A percentile compares a stretch with the other conserved stretches of the same genome.
Conservation (phyloP, 2,329 filamentous ascomycete species). For the Tolypocladium inflatum region DNA sequence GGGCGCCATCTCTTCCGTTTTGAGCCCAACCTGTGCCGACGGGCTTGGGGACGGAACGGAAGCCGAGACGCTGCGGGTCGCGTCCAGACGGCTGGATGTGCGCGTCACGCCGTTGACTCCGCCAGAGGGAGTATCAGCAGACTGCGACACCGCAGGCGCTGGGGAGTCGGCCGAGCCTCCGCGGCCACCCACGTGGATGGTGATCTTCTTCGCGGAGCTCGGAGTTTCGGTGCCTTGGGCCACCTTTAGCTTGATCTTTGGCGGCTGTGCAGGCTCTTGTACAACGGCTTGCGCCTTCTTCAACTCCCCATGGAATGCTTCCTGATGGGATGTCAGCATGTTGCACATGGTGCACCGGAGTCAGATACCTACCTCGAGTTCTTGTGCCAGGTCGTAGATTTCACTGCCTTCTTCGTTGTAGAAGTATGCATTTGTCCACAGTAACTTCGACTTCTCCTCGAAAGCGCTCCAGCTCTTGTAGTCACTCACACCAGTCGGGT, state of each 20-base stretch:
- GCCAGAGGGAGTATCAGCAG: conserved; percentile 11
- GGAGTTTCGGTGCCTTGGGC: conserved; percentile 36
- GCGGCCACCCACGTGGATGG: conserved; percentile 57
- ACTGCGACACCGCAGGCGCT: conserved; percentile 25
- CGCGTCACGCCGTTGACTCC: conserved; percentile 15
- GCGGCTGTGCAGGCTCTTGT: conserved; percentile 60
- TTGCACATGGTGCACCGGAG: background rate
- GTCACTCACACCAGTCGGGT: conserved; percentile 52
- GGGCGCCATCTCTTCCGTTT: conserved; percentile 23
- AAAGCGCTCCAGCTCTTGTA: conserved; percentile 79
- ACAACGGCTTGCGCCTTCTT: conserved; percentile 64
- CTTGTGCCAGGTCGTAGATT: conserved; percentile 65
- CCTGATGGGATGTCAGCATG: conserved; percentile 32
- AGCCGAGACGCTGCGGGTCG: conserved; percentile 28
- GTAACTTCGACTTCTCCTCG: conserved; percentile 66
- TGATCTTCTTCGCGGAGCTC: conserved; percentile 52
- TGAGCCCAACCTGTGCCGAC: conserved; percentile 22
- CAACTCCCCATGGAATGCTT: conserved; percentile 58
- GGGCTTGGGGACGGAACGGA: conserved; percentile 36
- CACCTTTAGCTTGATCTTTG: conserved; percentile 76
- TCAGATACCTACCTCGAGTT: conserved; percentile 58
- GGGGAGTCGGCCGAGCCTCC: conserved; percentile 45
- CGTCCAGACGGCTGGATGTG: conserved; percentile 20
- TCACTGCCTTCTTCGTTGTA: conserved; percentile 92
- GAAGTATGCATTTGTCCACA: conserved; percentile 81